These are phyloP conservation scores for Eimeria tenella DNA, from an alignment of 169 alveolate species.

Conservation along the genomic window DNA sequence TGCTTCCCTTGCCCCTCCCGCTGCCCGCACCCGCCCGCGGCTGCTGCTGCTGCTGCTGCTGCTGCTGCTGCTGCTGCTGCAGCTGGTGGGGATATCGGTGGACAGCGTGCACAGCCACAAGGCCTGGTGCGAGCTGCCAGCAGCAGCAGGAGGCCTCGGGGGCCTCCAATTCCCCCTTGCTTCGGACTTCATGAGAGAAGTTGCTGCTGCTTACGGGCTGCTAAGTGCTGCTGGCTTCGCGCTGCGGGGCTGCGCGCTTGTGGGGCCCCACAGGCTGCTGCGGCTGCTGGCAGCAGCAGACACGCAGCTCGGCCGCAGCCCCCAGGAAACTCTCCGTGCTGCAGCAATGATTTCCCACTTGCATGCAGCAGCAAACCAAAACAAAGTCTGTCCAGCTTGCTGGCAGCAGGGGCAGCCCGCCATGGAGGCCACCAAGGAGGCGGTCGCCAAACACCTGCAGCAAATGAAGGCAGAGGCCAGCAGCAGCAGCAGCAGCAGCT, in stretches of 20 bases:
- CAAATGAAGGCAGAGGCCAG: neutral
- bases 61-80: conserved; percentile 30
- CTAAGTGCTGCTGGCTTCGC: conserved; percentile 95
- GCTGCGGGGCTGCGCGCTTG: conserved; percentile 97
- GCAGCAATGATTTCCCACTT: conserved; percentile 86
- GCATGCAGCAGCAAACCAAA: conserved; percentile 91
- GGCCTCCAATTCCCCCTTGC: conserved; percentile 92
- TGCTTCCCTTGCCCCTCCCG: too few species aligned
- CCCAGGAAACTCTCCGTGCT: conserved; percentile 94
- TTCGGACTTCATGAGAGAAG: conserved; percentile 94
- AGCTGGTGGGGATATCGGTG: conserved; percentile 95
- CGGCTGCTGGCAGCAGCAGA: conserved; percentile 97
- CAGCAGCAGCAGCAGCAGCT: neutral
- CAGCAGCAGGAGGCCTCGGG: conserved; percentile 98
- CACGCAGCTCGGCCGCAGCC: conserved; percentile 98
- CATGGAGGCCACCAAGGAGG: conserved; percentile 94
- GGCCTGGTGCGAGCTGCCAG: conserved; percentile 97
- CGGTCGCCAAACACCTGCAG: conserved; percentile 60
- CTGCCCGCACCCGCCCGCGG: too few species aligned
- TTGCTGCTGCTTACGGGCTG: conserved; percentile 94
- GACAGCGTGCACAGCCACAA: conserved; percentile 97
- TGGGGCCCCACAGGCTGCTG: conserved; percentile 96
- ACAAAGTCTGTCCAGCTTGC: conserved; percentile 99
- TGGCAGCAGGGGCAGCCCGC: conserved; percentile 97
- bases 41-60: conserved; percentile 1